A percentile compares a stretch with the other conserved stretches of the same genome.
Evolutionary conservation across 352 stramenopile genomes (phyloP).

Genomic region (Phytophthora cryptogea): DNA sequence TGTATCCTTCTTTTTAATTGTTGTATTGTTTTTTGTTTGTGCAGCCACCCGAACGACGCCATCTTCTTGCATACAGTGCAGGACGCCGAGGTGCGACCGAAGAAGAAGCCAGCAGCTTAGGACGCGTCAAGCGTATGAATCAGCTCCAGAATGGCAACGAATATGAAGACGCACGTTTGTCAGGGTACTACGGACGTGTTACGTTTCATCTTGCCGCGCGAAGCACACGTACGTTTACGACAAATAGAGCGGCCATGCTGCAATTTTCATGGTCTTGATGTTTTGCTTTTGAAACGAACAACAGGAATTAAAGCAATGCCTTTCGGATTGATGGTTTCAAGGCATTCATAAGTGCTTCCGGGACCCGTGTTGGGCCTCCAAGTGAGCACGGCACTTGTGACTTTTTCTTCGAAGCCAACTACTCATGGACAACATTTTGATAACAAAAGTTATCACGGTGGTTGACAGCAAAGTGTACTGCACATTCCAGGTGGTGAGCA

Average conservation of each 20-base stretch:
- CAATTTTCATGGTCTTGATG: slow-evolving; percentile 13
- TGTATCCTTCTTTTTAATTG: slow-evolving; percentile 2
- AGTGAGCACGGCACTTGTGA: too few relatives aligned
- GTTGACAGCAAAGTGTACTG: too few relatives aligned
- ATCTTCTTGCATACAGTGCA: slow-evolving; percentile 93
- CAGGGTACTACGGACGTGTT: neutral
- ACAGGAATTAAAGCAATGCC: neutral
- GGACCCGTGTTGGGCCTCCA: too few relatives aligned
- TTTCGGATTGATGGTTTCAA: neutral
- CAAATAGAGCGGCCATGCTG: slow-evolving; percentile 21
- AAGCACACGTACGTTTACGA: slow-evolving; percentile 20
- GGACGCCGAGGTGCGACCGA: slow-evolving; percentile 86
- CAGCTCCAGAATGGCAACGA: neutral
- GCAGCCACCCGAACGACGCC: slow-evolving; percentile 91
- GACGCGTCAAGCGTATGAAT: neutral
- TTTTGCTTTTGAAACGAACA: slow-evolving; percentile 8
- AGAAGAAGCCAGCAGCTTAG: slow-evolving; percentile 53
- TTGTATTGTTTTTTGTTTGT: slow-evolving; percentile 16
- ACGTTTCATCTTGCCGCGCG: slow-evolving; percentile 1
- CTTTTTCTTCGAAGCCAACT: too few relatives aligned
- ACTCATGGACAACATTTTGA: too few relatives aligned
- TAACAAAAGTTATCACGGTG: too few relatives aligned
- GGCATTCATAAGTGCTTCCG: neutral
- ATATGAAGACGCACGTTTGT: neutral
- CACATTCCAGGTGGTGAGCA: too few relatives aligned